Conservation (phyloP, 2,329 filamentous ascomycete species). For the Aspergillus novofumigatus region DNA sequence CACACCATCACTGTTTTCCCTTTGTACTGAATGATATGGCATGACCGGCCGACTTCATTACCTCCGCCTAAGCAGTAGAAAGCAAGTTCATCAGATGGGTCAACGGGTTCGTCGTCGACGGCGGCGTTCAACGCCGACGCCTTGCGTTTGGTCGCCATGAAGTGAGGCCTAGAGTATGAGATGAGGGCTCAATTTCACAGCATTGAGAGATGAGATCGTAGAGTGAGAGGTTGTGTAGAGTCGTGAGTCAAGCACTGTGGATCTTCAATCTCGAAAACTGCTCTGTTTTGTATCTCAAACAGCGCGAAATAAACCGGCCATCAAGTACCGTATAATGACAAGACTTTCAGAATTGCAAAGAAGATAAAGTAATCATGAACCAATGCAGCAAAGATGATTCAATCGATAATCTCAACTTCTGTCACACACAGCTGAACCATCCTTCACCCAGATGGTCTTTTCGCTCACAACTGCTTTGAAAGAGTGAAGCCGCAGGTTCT, state of each 20-base stretch:
- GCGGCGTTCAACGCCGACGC: slow-evolving; percentile 67
- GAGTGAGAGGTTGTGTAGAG: neutral
- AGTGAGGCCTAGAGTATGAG: slow-evolving; percentile 11
- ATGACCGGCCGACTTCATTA: slow-evolving; percentile 94
- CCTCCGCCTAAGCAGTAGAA: slow-evolving; percentile 92
- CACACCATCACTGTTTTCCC: slow-evolving; percentile 97
- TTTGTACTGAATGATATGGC: slow-evolving; percentile 98
- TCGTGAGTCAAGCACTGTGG: neutral
- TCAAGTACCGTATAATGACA: slow-evolving; percentile 4
- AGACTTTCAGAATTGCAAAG: neutral
- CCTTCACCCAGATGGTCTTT: neutral
- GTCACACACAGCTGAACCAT: neutral
- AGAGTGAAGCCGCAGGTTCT: neutral
- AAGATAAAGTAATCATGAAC: neutral
- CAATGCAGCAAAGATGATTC: neutral
- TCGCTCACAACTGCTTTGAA: neutral
- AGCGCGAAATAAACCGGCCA: slow-evolving; percentile 5
- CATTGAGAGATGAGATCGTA: neutral
- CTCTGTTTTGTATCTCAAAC: slow-evolving; percentile 10
- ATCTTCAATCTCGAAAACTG: neutral
- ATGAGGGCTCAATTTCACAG: neutral
- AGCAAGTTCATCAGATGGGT: slow-evolving; percentile 88
- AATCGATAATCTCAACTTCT: neutral
- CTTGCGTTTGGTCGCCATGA: slow-evolving; percentile 93
- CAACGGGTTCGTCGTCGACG: slow-evolving; percentile 74